A percentile compares a stretch with the other conserved stretches of the same genome.
Evolutionary conservation across 1,139 yeast species (phyloP).

Genomic region (Sugiyamaella neomexicana): DNA sequence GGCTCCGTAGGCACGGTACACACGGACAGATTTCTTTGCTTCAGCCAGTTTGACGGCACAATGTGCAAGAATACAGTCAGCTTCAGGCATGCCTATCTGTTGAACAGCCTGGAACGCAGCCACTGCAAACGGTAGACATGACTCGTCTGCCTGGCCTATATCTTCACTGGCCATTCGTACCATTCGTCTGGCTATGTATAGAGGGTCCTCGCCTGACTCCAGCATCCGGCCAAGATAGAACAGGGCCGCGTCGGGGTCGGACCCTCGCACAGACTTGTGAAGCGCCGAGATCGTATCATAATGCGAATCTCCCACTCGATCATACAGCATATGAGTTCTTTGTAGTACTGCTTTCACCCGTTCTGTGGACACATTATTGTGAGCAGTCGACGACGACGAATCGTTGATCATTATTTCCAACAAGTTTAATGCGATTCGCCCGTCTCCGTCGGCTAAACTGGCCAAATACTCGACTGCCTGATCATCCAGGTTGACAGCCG

Average conservation of each 20-base stretch:
- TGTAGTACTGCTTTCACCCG: conserved; percentile 46
- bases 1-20: conserved; percentile 73
- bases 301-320: conserved; percentile 85
- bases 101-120: conserved; percentile 86
- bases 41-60: conserved; percentile 85
- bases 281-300: conserved; percentile 94
- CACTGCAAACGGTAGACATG: conserved; percentile 81
- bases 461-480: conserved; percentile 71
- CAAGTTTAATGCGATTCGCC: conserved; percentile 76
- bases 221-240: conserved; percentile 86
- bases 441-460: conserved; percentile 83
- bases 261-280: conserved; percentile 87
- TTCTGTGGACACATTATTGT: conserved; percentile 2
- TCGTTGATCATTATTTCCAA: conserved; percentile 52
- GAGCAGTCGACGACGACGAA: no score
- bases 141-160: conserved; percentile 77
- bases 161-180: conserved; percentile 92
- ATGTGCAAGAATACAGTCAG: conserved; percentile 85
- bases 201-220: conserved; percentile 89
- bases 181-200: conserved; percentile 89
- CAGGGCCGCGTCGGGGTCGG: conserved; percentile 84
- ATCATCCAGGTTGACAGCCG: conserved; percentile 52
- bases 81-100: conserved; percentile 96
- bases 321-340: conserved; percentile 69
- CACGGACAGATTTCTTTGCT: conserved; percentile 82